Percentiles rank a stretch among this genome's conserved stretches.
phyloP scores from a whole-genome alignment of 208 protist species.

The Trypanosoma mega region DNA sequence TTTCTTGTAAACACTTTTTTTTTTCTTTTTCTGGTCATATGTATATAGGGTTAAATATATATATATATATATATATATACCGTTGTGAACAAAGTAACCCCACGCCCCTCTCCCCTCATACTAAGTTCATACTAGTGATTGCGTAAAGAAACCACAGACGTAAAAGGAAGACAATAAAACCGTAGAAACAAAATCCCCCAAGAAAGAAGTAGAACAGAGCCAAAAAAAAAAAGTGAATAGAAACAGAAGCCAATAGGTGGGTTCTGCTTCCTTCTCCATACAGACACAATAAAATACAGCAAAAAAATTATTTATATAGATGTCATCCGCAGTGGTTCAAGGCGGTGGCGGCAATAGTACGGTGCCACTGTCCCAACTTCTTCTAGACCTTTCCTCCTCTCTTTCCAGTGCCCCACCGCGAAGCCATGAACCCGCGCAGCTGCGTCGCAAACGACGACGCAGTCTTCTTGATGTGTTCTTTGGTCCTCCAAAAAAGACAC shows the following conservation, averaged over 20 bases:
- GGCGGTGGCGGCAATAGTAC: background rate
- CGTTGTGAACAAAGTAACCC: too few species aligned
- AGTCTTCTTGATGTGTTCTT: constrained; percentile 26
- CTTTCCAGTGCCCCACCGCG: background rate
- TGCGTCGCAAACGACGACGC: constrained; percentile 20
- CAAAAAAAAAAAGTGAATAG: too few species aligned
- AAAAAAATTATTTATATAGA: background rate
- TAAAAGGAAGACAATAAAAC: background rate
- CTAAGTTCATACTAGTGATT: too few species aligned
- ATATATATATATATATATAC: too few species aligned
- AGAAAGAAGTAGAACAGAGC: background rate
- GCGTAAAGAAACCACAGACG: background rate
- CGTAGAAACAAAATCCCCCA: background rate
- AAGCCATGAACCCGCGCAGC: background rate
- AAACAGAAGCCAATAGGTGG: too few species aligned
- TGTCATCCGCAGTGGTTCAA: background rate
- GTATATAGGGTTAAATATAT: too few species aligned
- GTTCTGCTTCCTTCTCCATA: too few species aligned
- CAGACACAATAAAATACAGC: background rate
- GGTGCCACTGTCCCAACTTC: background rate
- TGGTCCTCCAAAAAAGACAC: constrained; percentile 1
- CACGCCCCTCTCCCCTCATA: too few species aligned
- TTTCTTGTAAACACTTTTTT: background rate
- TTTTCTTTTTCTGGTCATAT: background rate
- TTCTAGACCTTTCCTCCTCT: background rate